A percentile compares a stretch with the other conserved stretches of the same genome.
Conservation (phyloP, 768 basidiomycete species). For the Termitomyces sp. region DNA sequence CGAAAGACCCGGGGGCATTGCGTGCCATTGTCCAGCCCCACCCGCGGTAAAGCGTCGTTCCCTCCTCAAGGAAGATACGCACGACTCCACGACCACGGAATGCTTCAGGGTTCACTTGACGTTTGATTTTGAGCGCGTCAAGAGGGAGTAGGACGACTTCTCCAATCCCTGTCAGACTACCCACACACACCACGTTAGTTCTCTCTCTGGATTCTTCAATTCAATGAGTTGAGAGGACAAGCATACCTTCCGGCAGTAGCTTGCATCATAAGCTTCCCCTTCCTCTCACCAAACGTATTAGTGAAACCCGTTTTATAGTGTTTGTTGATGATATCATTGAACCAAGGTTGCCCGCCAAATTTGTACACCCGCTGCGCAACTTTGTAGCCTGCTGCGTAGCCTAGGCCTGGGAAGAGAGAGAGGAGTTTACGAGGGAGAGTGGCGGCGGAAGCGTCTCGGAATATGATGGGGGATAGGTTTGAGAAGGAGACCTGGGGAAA, state of each 20-base stretch:
- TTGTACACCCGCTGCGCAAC: conserved; percentile 92
- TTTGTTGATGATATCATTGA: conserved; percentile 85
- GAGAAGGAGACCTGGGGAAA: conserved; percentile 55
- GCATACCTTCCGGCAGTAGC: conserved; percentile 88
- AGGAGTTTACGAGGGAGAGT: conserved; percentile 66
- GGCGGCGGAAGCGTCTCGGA: conserved; percentile 77
- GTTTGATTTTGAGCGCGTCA: conserved; percentile 97
- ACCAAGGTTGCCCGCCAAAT: conserved; percentile 98
- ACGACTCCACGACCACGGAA: conserved; percentile 92
- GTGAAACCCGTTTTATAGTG: conserved; percentile 83
- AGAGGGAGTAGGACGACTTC: conserved; percentile 98
- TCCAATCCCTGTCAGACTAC: conserved; percentile 76
- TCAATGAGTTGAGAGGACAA: background rate
- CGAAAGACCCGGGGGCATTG: conserved; percentile 94
- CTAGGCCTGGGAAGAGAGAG: conserved; percentile 96
- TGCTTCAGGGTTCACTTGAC: conserved; percentile 97
- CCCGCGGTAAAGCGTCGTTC: conserved; percentile 88
- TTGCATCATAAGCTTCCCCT: conserved; percentile 95
- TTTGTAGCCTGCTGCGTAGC: conserved; percentile 99
- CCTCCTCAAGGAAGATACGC: conserved; percentile 89
- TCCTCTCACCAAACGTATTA: conserved; percentile 86
- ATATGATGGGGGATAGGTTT: conserved; percentile 74
- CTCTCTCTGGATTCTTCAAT: background rate
- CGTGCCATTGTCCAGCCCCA: conserved; percentile 99
- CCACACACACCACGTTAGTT: background rate